Evolutionary conservation across 495 filamentous ascomycete genomes (phyloP).

Genomic region (Penicillium malachiteum): DNA sequence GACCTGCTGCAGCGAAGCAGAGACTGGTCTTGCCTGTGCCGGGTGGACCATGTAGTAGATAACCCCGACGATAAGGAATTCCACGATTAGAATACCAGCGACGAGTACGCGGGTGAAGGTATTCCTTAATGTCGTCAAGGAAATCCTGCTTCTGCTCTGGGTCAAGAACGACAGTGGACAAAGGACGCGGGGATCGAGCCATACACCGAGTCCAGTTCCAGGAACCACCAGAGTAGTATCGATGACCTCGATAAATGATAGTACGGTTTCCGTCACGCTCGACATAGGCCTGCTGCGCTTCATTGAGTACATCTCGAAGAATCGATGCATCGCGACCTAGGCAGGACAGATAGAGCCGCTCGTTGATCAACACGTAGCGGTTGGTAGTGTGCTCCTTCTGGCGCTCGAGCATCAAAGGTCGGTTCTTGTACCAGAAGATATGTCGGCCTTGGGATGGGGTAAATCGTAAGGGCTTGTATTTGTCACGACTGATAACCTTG

Average conservation of each 20-base stretch:
- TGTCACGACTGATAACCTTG: conserved; percentile 43
- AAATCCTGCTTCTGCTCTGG: conserved; percentile 68
- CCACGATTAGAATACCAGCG: conserved; percentile 77
- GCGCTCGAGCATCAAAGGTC: conserved; percentile 56
- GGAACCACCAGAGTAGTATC: conserved; percentile 24
- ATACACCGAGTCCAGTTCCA: conserved; percentile 65
- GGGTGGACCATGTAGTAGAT: conserved; percentile 48
- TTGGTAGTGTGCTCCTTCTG: conserved; percentile 28
- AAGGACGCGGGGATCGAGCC: conserved; percentile 68
- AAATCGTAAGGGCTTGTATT: conserved; percentile 61
- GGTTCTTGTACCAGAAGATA: conserved; percentile 63
- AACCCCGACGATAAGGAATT: conserved; percentile 50
- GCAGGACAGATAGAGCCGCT: conserved; percentile 63
- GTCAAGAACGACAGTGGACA: conserved; percentile 84
- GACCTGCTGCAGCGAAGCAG: conserved; percentile 46
- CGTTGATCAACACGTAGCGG: conserved; percentile 41
- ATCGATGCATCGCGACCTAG: conserved; percentile 65
- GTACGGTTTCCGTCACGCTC: conserved; percentile 62
- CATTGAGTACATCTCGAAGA: conserved; percentile 64
- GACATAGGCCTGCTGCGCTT: conserved; percentile 58
- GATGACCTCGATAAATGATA: conserved; percentile 61
- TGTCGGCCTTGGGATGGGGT: conserved; percentile 65
- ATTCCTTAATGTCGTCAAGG: conserved; percentile 83
- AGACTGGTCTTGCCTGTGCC: conserved; percentile 55
- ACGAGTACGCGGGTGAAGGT: conserved; percentile 69